phyloP scores from a whole-genome alignment of 2,329 filamentous ascomycete genomes.

The Colletotrichum spaethianum region DNA sequence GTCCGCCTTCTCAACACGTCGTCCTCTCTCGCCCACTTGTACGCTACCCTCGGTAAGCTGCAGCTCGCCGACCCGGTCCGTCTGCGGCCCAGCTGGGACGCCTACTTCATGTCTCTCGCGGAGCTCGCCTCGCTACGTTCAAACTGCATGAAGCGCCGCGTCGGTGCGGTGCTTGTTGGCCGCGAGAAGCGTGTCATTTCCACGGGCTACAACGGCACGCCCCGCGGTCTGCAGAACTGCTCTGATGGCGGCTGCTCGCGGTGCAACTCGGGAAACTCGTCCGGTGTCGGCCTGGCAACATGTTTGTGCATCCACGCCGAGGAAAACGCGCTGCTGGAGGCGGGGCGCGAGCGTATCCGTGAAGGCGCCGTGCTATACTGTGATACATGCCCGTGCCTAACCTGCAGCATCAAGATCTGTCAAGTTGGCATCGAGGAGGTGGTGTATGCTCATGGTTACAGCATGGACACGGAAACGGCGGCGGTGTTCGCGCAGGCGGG shows the following conservation, averaged over 20 bases:
- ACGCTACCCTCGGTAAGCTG: constrained; percentile 79
- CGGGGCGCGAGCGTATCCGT: constrained; percentile 89
- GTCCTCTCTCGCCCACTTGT: constrained; percentile 78
- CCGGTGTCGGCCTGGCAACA: constrained; percentile 82
- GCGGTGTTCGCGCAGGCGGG: constrained; percentile 87
- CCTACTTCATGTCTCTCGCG: constrained; percentile 98
- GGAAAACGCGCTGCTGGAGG: constrained; percentile 96
- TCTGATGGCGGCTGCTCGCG: constrained; percentile 90
- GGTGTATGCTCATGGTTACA: constrained; percentile 93
- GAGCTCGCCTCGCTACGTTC: constrained; percentile 89
- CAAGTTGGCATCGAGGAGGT: constrained; percentile 97
- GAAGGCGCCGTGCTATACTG: constrained; percentile 90
- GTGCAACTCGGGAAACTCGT: constrained; percentile 82
- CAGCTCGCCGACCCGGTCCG: constrained; percentile 84
- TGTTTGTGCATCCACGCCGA: constrained; percentile 98
- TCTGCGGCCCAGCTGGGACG: constrained; percentile 92
- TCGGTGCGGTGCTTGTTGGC: constrained; percentile 91
- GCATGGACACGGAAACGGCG: constrained; percentile 91
- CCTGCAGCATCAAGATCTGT: constrained; percentile 98
- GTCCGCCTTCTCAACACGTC: constrained; percentile 91
- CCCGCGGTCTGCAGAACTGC: constrained; percentile 89
- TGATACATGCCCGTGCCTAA: constrained; percentile 96
- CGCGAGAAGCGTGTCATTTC: constrained; percentile 88
- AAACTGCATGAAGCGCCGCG: constrained; percentile 98
- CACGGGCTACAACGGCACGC: constrained; percentile 99